Evolutionary conservation across 495 filamentous ascomycete genomes (phyloP).

Genomic region (Penicillium robsamsonii): DNA sequence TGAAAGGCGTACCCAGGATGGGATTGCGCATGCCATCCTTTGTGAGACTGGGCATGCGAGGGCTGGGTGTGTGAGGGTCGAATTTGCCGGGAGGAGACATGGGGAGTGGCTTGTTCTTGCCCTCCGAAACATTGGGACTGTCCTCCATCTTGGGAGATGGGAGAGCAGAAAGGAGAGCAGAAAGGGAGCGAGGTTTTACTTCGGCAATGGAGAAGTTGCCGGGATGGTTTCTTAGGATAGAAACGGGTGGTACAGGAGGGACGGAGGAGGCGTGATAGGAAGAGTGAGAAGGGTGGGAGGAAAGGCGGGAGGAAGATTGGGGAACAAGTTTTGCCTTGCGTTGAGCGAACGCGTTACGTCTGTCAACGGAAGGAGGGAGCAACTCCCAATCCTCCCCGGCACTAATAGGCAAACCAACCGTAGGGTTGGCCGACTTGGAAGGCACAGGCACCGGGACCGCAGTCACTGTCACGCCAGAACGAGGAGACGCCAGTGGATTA

Average conservation of each 20-base stretch:
- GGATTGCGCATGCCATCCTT: not conserved
- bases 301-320: not conserved
- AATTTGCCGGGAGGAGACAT: not conserved
- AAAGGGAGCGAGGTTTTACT: not conserved
- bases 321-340: not conserved
- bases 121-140: not conserved
- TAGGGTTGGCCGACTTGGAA: not conserved
- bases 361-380: not conserved
- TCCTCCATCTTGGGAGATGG: not conserved
- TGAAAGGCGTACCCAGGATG: not conserved
- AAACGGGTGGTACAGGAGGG: not conserved
- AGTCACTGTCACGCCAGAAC: not conserved
- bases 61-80: not conserved
- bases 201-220: not conserved
- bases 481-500: not conserved
- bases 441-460: not conserved
- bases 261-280: not conserved
- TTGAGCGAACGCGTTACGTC: not conserved
- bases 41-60: not conserved
- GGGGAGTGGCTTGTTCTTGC: slow-evolving; percentile 1
- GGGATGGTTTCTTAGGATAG: not conserved
- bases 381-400: not conserved
- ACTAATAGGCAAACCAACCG: not conserved
- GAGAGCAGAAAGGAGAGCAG: not conserved
- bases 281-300: not conserved